phyloP scores from a whole-genome alignment of 2,329 filamentous ascomycete genomes.

The Teratosphaeria destructans region DNA sequence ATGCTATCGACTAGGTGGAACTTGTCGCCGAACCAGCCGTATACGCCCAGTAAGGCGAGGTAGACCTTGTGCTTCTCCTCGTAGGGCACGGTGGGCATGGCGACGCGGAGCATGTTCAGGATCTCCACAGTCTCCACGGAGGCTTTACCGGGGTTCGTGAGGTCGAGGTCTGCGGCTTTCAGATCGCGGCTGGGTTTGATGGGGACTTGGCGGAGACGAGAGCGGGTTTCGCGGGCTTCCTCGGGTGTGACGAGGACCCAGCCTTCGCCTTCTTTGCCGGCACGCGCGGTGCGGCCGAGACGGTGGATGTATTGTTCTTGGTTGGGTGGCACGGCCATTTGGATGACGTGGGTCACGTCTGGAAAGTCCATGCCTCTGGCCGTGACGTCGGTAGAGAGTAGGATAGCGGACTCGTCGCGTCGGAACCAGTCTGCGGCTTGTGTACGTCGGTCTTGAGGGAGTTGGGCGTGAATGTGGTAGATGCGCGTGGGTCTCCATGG shows the following conservation, averaged over 20 bases:
- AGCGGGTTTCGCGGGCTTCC: slow-evolving; percentile 41
- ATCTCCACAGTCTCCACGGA: slow-evolving; percentile 33
- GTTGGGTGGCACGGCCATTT: slow-evolving; percentile 36
- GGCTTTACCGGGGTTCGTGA: slow-evolving; percentile 31
- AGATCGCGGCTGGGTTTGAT: slow-evolving; percentile 47
- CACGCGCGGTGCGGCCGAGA: slow-evolving; percentile 48
- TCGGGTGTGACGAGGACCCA: slow-evolving; percentile 53
- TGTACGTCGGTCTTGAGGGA: slow-evolving; percentile 61
- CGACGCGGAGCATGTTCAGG: slow-evolving; percentile 32
- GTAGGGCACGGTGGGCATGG: slow-evolving; percentile 34
- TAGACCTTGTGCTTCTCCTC: slow-evolving; percentile 43
- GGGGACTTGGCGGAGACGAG: slow-evolving; percentile 49
- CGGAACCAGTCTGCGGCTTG: slow-evolving; percentile 64
- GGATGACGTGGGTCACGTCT: slow-evolving; percentile 42
- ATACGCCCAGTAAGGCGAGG: slow-evolving; percentile 46
- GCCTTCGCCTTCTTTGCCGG: slow-evolving; percentile 61
- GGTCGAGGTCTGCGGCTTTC: slow-evolving; percentile 38
- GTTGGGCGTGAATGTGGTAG: slow-evolving; percentile 66
- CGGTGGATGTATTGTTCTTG: slow-evolving; percentile 43
- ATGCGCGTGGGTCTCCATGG: slow-evolving; percentile 30
- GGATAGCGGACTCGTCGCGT: slow-evolving; percentile 43
- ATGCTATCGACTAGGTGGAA: slow-evolving; percentile 38
- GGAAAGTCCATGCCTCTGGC: slow-evolving; percentile 45
- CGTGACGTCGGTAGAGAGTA: slow-evolving; percentile 42
- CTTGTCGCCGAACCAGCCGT: slow-evolving; percentile 29